These are phyloP conservation scores for Neostapfia colusana DNA, from an alignment of 176 grass and related monocot genomes.

Conservation along the genomic window DNA sequence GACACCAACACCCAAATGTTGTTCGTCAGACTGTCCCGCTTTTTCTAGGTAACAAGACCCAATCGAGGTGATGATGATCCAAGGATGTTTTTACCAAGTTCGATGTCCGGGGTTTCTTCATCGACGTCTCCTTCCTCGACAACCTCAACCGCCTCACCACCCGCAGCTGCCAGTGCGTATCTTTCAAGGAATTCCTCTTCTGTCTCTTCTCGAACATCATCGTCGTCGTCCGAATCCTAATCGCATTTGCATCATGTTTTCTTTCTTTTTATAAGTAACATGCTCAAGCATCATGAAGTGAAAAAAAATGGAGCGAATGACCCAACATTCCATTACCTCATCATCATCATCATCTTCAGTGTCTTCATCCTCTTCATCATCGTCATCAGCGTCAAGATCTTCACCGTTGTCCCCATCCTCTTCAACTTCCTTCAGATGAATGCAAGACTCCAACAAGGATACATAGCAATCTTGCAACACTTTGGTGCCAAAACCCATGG, in stretches of 20 bases:
- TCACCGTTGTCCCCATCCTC: slow-evolving; percentile 54
- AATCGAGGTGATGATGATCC: neutral
- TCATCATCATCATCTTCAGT: slow-evolving; percentile 44
- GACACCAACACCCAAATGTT: neutral
- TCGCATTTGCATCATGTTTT: slow-evolving; percentile 28
- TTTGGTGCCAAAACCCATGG: slow-evolving; percentile 43
- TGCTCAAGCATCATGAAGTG: neutral
- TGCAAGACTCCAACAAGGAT: slow-evolving; percentile 72
- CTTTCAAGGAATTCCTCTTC: slow-evolving; percentile 82
- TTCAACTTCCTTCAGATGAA: slow-evolving; percentile 66
- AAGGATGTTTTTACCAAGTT: slow-evolving; percentile 51
- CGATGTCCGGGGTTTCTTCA: slow-evolving; percentile 63
- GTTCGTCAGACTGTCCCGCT: neutral
- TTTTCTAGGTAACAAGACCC: neutral
- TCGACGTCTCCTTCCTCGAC: slow-evolving; percentile 76
- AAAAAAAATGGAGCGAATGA: neutral
- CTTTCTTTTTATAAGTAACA: slow-evolving; percentile 7
- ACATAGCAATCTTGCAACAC: slow-evolving; percentile 61
- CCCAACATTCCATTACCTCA: slow-evolving; percentile 38
- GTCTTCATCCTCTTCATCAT: slow-evolving; percentile 48
- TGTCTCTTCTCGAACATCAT: slow-evolving; percentile 67
- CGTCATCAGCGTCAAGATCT: slow-evolving; percentile 53
- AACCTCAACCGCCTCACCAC: slow-evolving; percentile 54
- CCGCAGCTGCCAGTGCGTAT: slow-evolving; percentile 58
- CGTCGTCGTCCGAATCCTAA: slow-evolving; percentile 84